A percentile compares a stretch with the other conserved stretches of the same genome.
These are phyloP conservation scores for Corymbia citriodora DNA, from an alignment of 441 rosid species.

Conservation along the genomic window DNA sequence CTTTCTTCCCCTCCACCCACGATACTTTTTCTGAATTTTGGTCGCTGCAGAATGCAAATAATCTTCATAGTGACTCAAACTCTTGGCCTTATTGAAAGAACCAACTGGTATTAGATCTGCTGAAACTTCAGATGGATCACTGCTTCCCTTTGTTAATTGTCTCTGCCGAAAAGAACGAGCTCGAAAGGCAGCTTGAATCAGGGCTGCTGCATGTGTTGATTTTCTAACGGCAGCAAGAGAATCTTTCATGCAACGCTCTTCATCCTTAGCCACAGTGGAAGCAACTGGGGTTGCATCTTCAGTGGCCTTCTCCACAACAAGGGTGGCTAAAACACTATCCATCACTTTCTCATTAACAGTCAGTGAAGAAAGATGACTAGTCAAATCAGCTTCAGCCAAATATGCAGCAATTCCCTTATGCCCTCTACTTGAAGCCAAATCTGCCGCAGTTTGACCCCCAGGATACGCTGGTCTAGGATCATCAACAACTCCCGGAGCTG, in stretches of 20 bases:
- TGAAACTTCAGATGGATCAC: constrained; percentile 33
- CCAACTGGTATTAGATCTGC: constrained; percentile 55
- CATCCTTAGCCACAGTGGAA: constrained; percentile 20
- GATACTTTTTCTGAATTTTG: constrained; percentile 72
- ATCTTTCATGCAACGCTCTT: constrained; percentile 48
- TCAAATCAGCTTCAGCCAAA: constrained; percentile 62
- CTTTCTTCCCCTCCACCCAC: constrained; percentile 85
- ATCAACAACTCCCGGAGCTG: constrained; percentile 58
- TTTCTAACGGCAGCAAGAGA: constrained; percentile 76
- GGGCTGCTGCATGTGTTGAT: constrained; percentile 75
- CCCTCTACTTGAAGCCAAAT: constrained; percentile 64
- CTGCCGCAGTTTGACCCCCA: constrained; percentile 67
- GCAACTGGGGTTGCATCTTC: constrained; percentile 20
- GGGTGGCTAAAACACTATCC: constrained; percentile 13
- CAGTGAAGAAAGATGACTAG: constrained; percentile 42
- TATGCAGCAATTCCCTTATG: constrained; percentile 82
- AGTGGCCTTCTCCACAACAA: constrained; percentile 24
- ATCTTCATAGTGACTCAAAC: constrained; percentile 47
- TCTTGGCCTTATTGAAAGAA: constrained; percentile 37
- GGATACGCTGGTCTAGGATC: constrained; percentile 70
- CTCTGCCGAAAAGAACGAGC: constrained; percentile 48
- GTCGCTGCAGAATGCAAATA: constrained; percentile 70
- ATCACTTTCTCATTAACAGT: constrained; percentile 20
- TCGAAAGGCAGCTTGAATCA: constrained; percentile 62
- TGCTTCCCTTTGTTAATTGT: constrained; percentile 29